phyloP scores from a whole-genome alignment of 202 grass and related monocot species.

The Setaria viridis region DNA sequence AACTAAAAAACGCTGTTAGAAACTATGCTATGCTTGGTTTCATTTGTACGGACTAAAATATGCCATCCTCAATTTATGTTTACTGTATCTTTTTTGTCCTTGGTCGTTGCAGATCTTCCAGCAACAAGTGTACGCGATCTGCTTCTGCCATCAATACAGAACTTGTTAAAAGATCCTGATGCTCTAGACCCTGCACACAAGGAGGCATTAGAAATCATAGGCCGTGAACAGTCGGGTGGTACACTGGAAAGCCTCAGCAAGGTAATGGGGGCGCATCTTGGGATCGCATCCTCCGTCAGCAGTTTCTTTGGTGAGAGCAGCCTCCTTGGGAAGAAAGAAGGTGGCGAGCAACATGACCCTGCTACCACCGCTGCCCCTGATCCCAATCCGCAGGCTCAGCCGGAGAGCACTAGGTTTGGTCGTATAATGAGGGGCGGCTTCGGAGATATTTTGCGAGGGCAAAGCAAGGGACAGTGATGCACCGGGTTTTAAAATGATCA shows the following conservation, averaged over 20 bases:
- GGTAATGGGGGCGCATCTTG: conserved; percentile 92
- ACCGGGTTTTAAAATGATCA: conserved; percentile 47
- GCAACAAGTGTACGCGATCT: conserved; percentile 73
- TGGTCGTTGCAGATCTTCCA: conserved; percentile 71
- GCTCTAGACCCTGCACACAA: conserved; percentile 93
- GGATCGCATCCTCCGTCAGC: conserved; percentile 82
- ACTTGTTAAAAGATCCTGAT: conserved; percentile 86
- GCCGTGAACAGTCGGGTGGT: conserved; percentile 76
- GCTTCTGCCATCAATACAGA: conserved; percentile 87
- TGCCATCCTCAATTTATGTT: background rate
- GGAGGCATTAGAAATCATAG: conserved; percentile 91
- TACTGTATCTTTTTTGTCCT: conserved; percentile 2
- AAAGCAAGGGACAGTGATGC: conserved; percentile 73
- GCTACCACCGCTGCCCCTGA: conserved; percentile 28
- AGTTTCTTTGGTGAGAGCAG: conserved; percentile 85
- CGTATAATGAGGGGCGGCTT: conserved; percentile 90
- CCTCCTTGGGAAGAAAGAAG: conserved; percentile 85
- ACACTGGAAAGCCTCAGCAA: conserved; percentile 85
- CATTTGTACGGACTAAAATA: conserved; percentile 12
- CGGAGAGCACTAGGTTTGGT: conserved; percentile 78
- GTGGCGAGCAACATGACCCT: conserved; percentile 48
- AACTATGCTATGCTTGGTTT: conserved; percentile 25
- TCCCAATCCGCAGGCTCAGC: conserved; percentile 43
- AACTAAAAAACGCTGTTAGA: background rate
- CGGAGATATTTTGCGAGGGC: conserved; percentile 77